Evolutionary conservation across 345 rosid genomes (phyloP).

Genomic region (Aquilaria yunnanensis): DNA sequence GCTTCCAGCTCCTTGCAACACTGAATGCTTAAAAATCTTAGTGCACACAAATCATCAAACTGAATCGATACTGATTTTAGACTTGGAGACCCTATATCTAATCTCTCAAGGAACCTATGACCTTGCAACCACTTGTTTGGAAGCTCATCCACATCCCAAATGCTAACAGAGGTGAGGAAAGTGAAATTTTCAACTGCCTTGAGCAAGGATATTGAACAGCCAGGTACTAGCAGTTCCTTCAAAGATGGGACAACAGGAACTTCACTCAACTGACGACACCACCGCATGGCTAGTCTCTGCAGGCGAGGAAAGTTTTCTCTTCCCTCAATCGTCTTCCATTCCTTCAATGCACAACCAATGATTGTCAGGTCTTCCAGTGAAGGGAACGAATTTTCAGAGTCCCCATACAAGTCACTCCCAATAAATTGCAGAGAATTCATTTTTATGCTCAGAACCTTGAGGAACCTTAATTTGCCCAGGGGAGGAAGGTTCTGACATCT

Average conservation of each 20-base stretch:
- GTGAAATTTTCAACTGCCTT: not conserved
- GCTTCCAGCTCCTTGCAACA: not conserved
- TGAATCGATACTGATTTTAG: not conserved
- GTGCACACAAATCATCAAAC: not conserved
- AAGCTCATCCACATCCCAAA: not conserved
- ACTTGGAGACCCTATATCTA: fast-evolving
- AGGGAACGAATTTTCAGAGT: not conserved
- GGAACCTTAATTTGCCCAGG: slow-evolving; percentile 3
- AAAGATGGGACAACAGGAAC: not conserved
- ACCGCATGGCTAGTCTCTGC: not conserved
- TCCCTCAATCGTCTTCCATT: not conserved
- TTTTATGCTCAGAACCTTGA: not conserved
- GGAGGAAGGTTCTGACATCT: slow-evolving; percentile 5
- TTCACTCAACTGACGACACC: not conserved
- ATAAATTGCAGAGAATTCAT: not conserved
- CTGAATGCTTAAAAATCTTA: not conserved
- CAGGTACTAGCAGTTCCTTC: fast-evolving
- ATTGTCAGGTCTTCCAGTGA: not conserved
- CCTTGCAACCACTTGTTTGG: not conserved
- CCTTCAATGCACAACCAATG: not conserved
- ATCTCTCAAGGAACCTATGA: not conserved
- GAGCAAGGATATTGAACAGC: not conserved
- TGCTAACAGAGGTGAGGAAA: not conserved
- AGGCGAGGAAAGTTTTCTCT: slow-evolving; percentile 3
- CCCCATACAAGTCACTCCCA: not conserved